A percentile compares a stretch with the other conserved stretches of the same genome.
These are phyloP conservation scores for Agapanthus africanus DNA, from an alignment of 106 monocot species.

Conservation along the genomic window DNA sequence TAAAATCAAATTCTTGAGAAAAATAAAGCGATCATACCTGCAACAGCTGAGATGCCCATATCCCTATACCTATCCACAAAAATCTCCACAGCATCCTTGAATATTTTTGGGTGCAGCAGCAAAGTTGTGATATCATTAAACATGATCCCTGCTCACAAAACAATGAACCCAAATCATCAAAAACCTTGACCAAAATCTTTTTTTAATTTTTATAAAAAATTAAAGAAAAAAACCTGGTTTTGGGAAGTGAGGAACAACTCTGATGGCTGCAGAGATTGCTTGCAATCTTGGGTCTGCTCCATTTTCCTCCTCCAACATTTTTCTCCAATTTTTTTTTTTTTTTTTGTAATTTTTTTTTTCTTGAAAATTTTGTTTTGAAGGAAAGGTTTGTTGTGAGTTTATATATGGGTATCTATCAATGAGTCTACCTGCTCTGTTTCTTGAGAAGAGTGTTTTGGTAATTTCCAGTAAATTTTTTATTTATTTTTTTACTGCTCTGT, in stretches of 20 bases:
- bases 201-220: too few relatives aligned
- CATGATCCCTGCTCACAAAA: constrained; percentile 66
- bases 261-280: constrained; percentile 69
- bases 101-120: constrained; percentile 69
- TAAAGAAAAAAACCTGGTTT: constrained; percentile 63
- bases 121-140: constrained; percentile 87
- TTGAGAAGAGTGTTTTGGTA: constrained; percentile 9
- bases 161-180: constrained; percentile 6
- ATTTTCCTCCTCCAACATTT: constrained; percentile 38
- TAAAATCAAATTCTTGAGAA: too few relatives aligned
- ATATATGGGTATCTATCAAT: constrained; percentile 1
- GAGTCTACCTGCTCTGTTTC: constrained; percentile 11
- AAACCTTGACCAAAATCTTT: too few relatives aligned
- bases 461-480: constrained; percentile 4
- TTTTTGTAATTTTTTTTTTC: background rate
- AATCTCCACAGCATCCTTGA: constrained; percentile 74
- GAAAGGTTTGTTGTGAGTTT: background rate
- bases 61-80: constrained; percentile 65
- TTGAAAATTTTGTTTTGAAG: background rate
- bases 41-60: constrained; percentile 70
- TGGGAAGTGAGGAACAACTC: constrained; percentile 92
- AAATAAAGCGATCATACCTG: constrained; percentile 36
- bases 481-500: too few relatives aligned
- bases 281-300: constrained; percentile 61
- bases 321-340: constrained; percentile 3